Evolutionary conservation across 352 stramenopile species (phyloP).

Genomic region (Pythium scleroteichum): DNA sequence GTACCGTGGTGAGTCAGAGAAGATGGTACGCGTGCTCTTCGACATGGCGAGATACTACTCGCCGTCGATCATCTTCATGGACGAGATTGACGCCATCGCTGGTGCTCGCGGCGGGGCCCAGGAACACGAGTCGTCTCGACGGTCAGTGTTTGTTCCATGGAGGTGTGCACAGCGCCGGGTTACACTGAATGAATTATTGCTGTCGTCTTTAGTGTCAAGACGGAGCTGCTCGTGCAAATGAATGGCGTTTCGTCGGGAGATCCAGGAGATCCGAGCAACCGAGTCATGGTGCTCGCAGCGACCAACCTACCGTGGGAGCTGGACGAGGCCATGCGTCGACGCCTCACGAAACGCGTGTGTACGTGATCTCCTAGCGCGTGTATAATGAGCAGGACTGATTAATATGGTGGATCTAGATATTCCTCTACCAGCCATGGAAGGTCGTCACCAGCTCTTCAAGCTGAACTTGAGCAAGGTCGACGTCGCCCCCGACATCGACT

Average conservation of each 20-base stretch:
- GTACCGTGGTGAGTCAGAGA: conserved; percentile 94
- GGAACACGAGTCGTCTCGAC: conserved; percentile 83
- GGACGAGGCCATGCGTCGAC: conserved; percentile 87
- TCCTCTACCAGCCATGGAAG: conserved; percentile 36
- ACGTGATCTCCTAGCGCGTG: not conserved
- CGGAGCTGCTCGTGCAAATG: conserved; percentile 98
- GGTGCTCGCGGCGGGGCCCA: conserved; percentile 67
- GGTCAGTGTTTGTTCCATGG: conserved; percentile 32
- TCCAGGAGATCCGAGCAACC: conserved; percentile 38
- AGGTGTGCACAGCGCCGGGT: too few relatives aligned
- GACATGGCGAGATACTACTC: conserved; percentile 97
- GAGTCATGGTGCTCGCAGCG: conserved; percentile 89
- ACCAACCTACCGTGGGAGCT: conserved; percentile 94
- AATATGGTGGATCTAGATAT: conserved; percentile 36
- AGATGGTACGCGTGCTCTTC: conserved; percentile 97
- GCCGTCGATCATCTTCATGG: conserved; percentile 98
- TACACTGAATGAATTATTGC: too few relatives aligned
- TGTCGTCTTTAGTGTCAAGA: conserved; percentile 90
- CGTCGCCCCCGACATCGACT: conserved; percentile 73
- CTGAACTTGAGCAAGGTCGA: conserved; percentile 81
- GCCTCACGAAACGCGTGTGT: conserved; percentile 92
- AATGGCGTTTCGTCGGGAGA: conserved; percentile 86
- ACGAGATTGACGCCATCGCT: conserved; percentile 97
- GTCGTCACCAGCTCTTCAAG: conserved; percentile 70
- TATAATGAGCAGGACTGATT: not conserved